Percentiles rank a stretch among this genome's conserved stretches.
Evolutionary conservation across 2,329 filamentous ascomycete genomes (phyloP).

Genomic region (Massarina eburnea): DNA sequence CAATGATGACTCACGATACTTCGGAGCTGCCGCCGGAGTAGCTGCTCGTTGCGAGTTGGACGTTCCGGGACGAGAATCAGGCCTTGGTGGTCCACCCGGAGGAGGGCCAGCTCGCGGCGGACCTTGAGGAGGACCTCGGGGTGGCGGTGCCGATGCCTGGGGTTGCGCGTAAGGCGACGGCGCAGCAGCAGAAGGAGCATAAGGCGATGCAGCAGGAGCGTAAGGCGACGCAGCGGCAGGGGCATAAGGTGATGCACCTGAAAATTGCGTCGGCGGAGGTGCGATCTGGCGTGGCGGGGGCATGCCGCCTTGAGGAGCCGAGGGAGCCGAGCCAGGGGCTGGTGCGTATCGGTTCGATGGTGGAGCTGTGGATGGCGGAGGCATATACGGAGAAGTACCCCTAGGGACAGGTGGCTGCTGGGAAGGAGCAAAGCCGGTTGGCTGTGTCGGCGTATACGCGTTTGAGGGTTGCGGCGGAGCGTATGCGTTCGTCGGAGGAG

Average conservation of each 20-base stretch:
- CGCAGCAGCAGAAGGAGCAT: constrained; percentile 28
- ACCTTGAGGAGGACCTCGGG: constrained; percentile 26
- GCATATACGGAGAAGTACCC: constrained; percentile 83
- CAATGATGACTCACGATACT: constrained; percentile 63
- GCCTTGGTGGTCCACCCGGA: constrained; percentile 40
- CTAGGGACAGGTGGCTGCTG: constrained; percentile 65
- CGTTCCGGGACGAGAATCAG: constrained; percentile 48
- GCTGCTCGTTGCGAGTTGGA: constrained; percentile 53
- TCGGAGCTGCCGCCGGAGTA: constrained; percentile 59
- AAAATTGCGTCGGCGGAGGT: constrained; percentile 44
- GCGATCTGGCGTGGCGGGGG: constrained; percentile 47
- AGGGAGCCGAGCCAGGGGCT: constrained; percentile 60
- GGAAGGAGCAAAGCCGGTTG: constrained; percentile 48
- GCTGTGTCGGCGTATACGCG: constrained; percentile 62
- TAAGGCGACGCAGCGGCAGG: constrained; percentile 13
- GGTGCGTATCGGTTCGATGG: constrained; percentile 64
- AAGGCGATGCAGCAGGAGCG: constrained; percentile 29
- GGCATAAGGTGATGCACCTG: constrained; percentile 41
- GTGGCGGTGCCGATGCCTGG: constrained; percentile 46
- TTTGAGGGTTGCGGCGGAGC: constrained; percentile 55
- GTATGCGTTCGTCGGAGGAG: constrained; percentile 63
- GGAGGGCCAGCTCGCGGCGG: constrained; percentile 49
- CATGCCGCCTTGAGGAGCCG: constrained; percentile 43
- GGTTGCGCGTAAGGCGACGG: constrained; percentile 39
- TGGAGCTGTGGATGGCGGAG: constrained; percentile 70